A percentile compares a stretch with the other conserved stretches of the same genome.
These are phyloP conservation scores for Phytophthora ramorum DNA, from an alignment of 352 stramenopile genomes.

Conservation along the genomic window DNA sequence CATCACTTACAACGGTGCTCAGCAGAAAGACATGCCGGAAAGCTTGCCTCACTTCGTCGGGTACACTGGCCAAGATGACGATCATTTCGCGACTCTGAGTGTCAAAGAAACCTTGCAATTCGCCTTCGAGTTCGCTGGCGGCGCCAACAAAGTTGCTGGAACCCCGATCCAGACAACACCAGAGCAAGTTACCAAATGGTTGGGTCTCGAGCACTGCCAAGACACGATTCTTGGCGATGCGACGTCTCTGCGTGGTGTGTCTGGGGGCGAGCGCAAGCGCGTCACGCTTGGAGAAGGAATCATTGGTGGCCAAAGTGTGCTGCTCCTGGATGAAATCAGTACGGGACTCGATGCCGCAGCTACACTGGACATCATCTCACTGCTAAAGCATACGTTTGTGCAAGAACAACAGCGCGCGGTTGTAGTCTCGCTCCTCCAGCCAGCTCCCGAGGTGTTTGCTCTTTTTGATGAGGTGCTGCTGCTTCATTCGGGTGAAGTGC, in stretches of 20 bases:
- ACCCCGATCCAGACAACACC: conserved; percentile 1
- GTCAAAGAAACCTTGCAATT: conserved; percentile 93
- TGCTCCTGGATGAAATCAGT: conserved; percentile 65
- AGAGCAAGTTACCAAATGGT: conserved; percentile 20
- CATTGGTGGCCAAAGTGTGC: conserved; percentile 70
- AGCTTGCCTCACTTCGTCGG: conserved; percentile 21
- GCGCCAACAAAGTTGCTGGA: background rate
- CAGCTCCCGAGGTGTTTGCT: conserved; percentile 42
- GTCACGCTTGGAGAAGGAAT: conserved; percentile 86
- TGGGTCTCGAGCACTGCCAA: conserved; percentile 47
- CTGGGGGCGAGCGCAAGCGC: conserved; percentile 89
- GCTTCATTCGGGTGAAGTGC: conserved; percentile 72
- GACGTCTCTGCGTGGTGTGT: conserved; percentile 55
- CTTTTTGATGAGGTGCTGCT: conserved; percentile 82
- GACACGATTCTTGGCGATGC: conserved; percentile 55
- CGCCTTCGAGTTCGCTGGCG: conserved; percentile 75
- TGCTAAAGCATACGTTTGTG: conserved; percentile 54
- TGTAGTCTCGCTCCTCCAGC: conserved; percentile 32
- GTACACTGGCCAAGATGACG: conserved; percentile 59
- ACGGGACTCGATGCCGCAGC: conserved; percentile 41
- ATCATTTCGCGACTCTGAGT: conserved; percentile 86
- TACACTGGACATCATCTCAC: conserved; percentile 72
- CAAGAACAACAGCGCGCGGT: conserved; percentile 50
- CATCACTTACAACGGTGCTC: conserved; percentile 34
- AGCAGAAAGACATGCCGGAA: conserved; percentile 7